Conservation (phyloP, 1,139 yeast species). For the Candida tunisiensis region DNA sequence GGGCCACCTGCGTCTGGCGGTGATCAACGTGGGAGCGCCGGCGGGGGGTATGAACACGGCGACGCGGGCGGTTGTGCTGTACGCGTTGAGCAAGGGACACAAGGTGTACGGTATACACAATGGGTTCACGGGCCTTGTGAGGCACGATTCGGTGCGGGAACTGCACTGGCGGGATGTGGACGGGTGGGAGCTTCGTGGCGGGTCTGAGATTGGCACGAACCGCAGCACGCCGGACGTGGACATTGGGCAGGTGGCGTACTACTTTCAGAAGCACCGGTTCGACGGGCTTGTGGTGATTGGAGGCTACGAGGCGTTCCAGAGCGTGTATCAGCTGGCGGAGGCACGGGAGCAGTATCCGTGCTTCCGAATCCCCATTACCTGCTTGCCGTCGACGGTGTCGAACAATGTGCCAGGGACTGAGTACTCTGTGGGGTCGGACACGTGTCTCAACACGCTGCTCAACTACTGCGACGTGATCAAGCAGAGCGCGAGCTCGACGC, state of each 20-base stretch:
- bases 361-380: conserved; percentile 84
- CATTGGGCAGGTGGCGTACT: conserved; percentile 76
- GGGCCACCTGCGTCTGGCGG: conserved; percentile 40
- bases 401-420: conserved; percentile 97
- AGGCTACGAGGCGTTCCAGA: conserved; percentile 85
- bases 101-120: conserved; percentile 74
- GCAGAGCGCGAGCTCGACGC: conserved; percentile 87
- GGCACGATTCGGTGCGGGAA: conserved; percentile 61
- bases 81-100: conserved; percentile 85
- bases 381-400: conserved; percentile 91
- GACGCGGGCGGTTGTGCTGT: conserved; percentile 77
- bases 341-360: conserved; percentile 69
- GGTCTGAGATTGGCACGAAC: conserved; percentile 92
- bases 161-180: conserved; percentile 77
- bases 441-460: conserved; percentile 81
- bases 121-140: conserved; percentile 81
- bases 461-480: conserved; percentile 89
- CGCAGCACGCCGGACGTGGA: conserved; percentile 70
- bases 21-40: conserved; percentile 90
- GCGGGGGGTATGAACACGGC: conserved; percentile 95
- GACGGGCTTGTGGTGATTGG: conserved; percentile 85
- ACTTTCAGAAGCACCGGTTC: conserved; percentile 69
- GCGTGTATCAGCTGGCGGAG: conserved; percentile 62
- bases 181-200: conserved; percentile 84
- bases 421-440: conserved; percentile 84